phyloP scores from a whole-genome alignment of 371 early-diverging fungal genomes.

The Mucor indicus region DNA sequence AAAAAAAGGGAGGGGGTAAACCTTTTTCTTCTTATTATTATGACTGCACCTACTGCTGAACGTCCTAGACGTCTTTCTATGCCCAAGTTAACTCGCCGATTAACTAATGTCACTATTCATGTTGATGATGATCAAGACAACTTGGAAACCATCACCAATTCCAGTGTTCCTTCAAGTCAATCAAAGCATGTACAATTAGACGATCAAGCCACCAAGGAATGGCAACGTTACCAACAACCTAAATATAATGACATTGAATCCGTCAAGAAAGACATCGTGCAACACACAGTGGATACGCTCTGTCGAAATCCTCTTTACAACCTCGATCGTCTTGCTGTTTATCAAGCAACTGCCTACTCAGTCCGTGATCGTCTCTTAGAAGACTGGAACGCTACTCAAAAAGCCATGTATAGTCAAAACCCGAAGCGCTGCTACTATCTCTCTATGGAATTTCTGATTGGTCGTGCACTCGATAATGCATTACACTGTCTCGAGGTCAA shows the following conservation, averaged over 20 bases:
- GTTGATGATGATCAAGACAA: conserved; percentile 18
- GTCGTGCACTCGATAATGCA: conserved; percentile 91
- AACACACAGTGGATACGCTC: conserved; percentile 77
- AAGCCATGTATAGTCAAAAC: conserved; percentile 43
- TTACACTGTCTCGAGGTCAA: conserved; percentile 80
- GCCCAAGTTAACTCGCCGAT: conserved; percentile 30
- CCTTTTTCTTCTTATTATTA: too few relatives aligned
- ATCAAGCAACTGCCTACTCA: conserved; percentile 81
- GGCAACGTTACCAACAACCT: conserved; percentile 11
- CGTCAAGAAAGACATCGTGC: conserved; percentile 51
- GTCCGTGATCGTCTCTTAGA: conserved; percentile 86
- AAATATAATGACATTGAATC: conserved; percentile 10
- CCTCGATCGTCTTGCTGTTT: conserved; percentile 81
- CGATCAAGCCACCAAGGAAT: conserved; percentile 5
- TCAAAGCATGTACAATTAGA: conserved; percentile 17
- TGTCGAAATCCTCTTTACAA: conserved; percentile 77
- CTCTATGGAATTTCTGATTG: conserved; percentile 91
- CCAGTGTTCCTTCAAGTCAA: conserved; percentile 19
- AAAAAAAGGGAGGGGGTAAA: too few relatives aligned
- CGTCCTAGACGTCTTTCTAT: conserved; percentile 29
- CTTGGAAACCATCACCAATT: conserved; percentile 13
- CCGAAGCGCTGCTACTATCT: conserved; percentile 93
- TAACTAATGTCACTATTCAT: conserved; percentile 27
- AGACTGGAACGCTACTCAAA: conserved; percentile 87
- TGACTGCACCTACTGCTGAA: conserved; percentile 17